phyloP scores from a whole-genome alignment of 352 stramenopile species.

The Phytopythium litorale region DNA sequence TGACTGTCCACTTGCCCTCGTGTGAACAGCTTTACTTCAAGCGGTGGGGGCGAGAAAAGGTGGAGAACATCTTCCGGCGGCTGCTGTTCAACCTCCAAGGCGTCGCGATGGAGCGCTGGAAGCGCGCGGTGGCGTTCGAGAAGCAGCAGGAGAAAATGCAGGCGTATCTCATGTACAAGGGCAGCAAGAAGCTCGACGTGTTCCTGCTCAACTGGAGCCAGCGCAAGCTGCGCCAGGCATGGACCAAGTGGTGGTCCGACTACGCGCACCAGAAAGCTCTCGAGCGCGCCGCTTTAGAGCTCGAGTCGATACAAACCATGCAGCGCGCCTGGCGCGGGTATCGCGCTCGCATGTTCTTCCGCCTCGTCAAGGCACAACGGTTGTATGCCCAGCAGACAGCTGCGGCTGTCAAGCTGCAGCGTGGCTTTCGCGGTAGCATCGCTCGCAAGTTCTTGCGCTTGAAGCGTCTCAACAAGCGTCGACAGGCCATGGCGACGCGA shows the following conservation, averaged over 20 bases:
- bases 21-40: slow-evolving; percentile 62
- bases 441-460: slow-evolving; percentile 59
- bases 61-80: slow-evolving; percentile 68
- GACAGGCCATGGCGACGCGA: slow-evolving; percentile 33
- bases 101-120: slow-evolving; percentile 62
- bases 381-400: slow-evolving; percentile 30
- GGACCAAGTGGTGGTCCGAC: slow-evolving; percentile 63
- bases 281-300: slow-evolving; percentile 38
- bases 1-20: not conserved
- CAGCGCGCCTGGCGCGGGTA: slow-evolving; percentile 61
- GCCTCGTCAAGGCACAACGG: slow-evolving; percentile 41
- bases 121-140: slow-evolving; percentile 36
- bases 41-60: slow-evolving; percentile 72
- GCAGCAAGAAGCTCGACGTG: slow-evolving; percentile 66
- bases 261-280: slow-evolving; percentile 49
- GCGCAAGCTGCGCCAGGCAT: slow-evolving; percentile 59
- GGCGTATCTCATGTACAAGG: slow-evolving; percentile 75
- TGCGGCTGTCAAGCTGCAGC: slow-evolving; percentile 53
- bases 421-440: slow-evolving; percentile 53
- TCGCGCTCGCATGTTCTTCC: slow-evolving; percentile 36
- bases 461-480: slow-evolving; percentile 35
- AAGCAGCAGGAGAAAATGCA: slow-evolving; percentile 76
- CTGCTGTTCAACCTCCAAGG: slow-evolving; percentile 66
- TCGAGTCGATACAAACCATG: slow-evolving; percentile 49
- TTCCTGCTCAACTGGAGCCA: slow-evolving; percentile 72